phyloP scores from a whole-genome alignment of 768 basidiomycete genomes.

The Leccinellum albellum region DNA sequence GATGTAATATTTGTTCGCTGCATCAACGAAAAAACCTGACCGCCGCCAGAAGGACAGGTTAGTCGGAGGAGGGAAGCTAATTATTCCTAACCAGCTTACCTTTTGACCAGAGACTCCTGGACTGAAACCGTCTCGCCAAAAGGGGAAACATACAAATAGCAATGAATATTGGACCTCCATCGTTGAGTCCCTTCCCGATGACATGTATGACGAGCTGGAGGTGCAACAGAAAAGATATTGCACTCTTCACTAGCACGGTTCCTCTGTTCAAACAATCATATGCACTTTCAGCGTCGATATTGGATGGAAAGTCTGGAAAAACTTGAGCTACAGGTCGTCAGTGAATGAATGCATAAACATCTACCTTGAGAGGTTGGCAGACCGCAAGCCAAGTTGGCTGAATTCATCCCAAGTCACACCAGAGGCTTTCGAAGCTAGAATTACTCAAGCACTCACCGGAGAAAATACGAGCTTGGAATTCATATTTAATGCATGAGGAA shows the following conservation, averaged over 20 bases:
- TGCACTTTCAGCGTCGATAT: background rate
- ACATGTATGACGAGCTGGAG: conserved; percentile 16
- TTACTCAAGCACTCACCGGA: conserved; percentile 2
- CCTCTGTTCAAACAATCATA: conserved; percentile 10
- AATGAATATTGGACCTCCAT: conserved; percentile 20
- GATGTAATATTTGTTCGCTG: conserved; percentile 16
- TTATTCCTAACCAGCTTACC: conserved; percentile 2
- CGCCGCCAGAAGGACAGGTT: background rate
- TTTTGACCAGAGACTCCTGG: conserved; percentile 18
- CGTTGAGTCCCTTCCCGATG: conserved; percentile 8
- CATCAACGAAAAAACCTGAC: conserved; percentile 17
- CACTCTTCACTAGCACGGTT: conserved; percentile 2
- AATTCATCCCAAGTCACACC: background rate
- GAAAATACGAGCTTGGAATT: conserved; percentile 18
- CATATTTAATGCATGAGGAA: conserved; percentile 16
- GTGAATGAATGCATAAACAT: background rate
- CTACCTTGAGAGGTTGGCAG: conserved; percentile 21
- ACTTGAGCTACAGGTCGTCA: background rate
- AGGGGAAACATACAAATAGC: conserved; percentile 18
- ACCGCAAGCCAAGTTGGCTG: conserved; percentile 18
- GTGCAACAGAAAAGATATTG: conserved; percentile 22
- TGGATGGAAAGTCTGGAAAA: conserved; percentile 3
- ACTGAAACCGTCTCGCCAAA: background rate
- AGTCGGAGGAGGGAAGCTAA: background rate
- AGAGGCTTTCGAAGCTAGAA: background rate